Evolutionary conservation across 2,329 filamentous ascomycete genomes (phyloP).

Genomic region (Neofusicoccum laricinum): DNA sequence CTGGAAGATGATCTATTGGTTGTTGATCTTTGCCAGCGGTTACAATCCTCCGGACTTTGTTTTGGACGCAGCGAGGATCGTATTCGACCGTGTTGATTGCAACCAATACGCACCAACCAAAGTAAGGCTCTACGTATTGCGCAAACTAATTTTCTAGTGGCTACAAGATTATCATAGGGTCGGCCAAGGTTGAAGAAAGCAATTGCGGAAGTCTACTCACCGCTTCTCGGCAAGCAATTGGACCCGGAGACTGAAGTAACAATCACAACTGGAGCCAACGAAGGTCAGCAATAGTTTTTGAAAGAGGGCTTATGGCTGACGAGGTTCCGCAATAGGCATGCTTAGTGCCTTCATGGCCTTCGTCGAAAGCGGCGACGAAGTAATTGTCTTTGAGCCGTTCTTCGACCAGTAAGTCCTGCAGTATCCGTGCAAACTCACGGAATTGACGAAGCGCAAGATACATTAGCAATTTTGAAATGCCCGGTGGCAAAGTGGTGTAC

Average conservation of each 20-base stretch:
- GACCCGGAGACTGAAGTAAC: conserved; percentile 91
- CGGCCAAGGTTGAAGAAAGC: conserved; percentile 89
- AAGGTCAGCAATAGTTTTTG: conserved; percentile 41
- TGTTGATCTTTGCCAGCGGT: conserved; percentile 42
- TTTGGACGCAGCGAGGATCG: conserved; percentile 83
- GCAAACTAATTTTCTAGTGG: neutral
- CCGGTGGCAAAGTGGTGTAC: conserved; percentile 90
- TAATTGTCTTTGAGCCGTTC: conserved; percentile 97
- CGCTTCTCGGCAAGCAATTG: conserved; percentile 76
- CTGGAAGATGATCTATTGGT: too few species aligned
- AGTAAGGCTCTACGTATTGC: conserved; percentile 36
- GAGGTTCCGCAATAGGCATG: conserved; percentile 47
- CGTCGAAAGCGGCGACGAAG: conserved; percentile 89
- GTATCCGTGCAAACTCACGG: too few species aligned
- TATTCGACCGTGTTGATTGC: conserved; percentile 87
- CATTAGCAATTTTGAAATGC: conserved; percentile 98
- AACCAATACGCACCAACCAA: conserved; percentile 98
- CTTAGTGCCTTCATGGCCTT: conserved; percentile 97
- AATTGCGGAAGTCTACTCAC: conserved; percentile 87
- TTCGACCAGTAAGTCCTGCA: conserved; percentile 73
- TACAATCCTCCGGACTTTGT: conserved; percentile 95
- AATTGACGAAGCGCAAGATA: conserved; percentile 35
- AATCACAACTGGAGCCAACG: conserved; percentile 88
- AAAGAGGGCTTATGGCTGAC: too few species aligned
- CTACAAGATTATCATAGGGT: conserved; percentile 49